Evolutionary conservation across 225 moss, liverwort and hornwort species (phyloP), one percentile per base, ranked within the genome.

Genomic region (Thuidium tamariscinum): DNA sequence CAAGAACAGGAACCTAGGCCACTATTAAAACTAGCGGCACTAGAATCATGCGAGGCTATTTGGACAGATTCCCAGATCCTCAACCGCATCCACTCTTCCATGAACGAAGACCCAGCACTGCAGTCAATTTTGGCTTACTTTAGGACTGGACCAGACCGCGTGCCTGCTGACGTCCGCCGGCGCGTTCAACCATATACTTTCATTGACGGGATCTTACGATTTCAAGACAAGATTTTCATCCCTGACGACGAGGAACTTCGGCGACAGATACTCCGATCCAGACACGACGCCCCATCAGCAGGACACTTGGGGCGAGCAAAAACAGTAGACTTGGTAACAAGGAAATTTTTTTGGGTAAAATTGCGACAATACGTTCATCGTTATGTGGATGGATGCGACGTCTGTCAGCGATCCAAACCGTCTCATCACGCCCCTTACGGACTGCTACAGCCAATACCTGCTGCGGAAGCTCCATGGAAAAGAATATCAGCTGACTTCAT

Each of bases 91-190:
- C 6, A 7, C n/a, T n/a, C n/a, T n/a, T n/a, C n/a, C n/a, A n/a
- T n/a, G 30, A 15, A n/a, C n/a, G 2, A 30, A 32, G 17, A 64
- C 17, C 17, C 34, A 64, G 1, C 9, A 0, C 2, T 64, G 17
- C 17, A 64, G 4, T 17, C 34, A 17, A 17, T 64, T 0, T 0
- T 64, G 2, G 32, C 17, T 2, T 64, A 34, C 5, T 5, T 64
- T 4, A 17, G 1, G 1, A 4, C 3, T 1, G 9, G 17, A 34
- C 1, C 8, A 0, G 9, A 64, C 0, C 34, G 4, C 1, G 64
- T 17, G 0, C 17, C 9, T 9, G 4, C 9, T 8, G 1, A 4
- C 0, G 1, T 5, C 8, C 4, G 17, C 0, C 17, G 9, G 0
- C 2, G 2, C 9, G 34, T 64, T 3, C 64, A 34, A 4, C 8